Conservation (phyloP, 805 yeast species). For the Spathaspora arborariae region DNA sequence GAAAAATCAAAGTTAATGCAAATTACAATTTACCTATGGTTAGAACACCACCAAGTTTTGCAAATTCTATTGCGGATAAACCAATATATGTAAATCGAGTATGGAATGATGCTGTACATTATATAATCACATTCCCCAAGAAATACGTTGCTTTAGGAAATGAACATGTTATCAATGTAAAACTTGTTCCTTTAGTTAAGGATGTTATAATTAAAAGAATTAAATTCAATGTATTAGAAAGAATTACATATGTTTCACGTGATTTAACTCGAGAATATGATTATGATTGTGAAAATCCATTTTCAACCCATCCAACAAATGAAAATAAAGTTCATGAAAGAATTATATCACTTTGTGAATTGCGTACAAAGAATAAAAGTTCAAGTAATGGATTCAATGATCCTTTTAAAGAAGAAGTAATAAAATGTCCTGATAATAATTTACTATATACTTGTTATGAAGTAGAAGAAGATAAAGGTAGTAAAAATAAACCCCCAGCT, state of each 20-base stretch:
- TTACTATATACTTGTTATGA: conserved; percentile 55
- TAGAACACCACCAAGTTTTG: conserved; percentile 54
- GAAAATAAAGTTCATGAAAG: conserved; percentile 43
- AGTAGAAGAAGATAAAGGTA: conserved; percentile 13
- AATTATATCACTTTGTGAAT: conserved; percentile 56
- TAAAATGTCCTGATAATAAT: conserved; percentile 58
- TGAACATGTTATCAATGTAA: conserved; percentile 57
- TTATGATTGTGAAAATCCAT: conserved; percentile 29
- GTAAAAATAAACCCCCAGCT: conserved; percentile 8
- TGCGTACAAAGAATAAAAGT: conserved; percentile 48
- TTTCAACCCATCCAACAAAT: conserved; percentile 13
- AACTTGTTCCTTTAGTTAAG: conserved; percentile 63
- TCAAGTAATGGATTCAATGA: conserved; percentile 24
- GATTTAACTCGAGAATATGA: conserved; percentile 45
- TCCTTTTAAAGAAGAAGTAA: conserved; percentile 57
- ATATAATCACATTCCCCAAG: conserved; percentile 67
- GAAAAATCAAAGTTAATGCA: conserved; percentile 31
- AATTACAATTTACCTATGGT: conserved; percentile 43
- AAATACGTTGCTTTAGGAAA: conserved; percentile 66
- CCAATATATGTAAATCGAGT: conserved; percentile 73
- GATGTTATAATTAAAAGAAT: conserved; percentile 59
- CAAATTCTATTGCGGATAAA: conserved; percentile 58
- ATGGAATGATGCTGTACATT: conserved; percentile 70
- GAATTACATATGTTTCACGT: conserved; percentile 59
- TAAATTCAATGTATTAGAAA: conserved; percentile 62